These are phyloP conservation scores for Zostera marina DNA, from an alignment of 116 monocot species.

Conservation along the genomic window DNA sequence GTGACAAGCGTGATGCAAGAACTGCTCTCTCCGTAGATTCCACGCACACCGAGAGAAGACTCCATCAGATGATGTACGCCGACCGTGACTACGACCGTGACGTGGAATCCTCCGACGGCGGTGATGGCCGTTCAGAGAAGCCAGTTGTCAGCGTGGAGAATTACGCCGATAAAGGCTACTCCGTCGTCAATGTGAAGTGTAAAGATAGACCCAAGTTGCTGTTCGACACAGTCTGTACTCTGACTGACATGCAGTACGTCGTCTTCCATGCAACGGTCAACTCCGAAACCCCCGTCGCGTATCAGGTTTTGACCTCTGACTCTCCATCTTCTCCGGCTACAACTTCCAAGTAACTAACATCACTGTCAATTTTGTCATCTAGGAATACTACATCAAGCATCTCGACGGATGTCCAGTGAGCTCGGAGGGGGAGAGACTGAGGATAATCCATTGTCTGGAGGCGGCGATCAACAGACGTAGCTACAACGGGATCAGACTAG, in stretches of 20 bases:
- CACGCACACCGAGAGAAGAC: conserved; percentile 57
- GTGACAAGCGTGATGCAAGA: conserved; percentile 26
- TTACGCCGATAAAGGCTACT: conserved; percentile 55
- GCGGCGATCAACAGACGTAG: conserved; percentile 55
- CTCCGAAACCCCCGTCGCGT: conserved; percentile 62
- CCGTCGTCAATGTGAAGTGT: conserved; percentile 46
- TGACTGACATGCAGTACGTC: conserved; percentile 85
- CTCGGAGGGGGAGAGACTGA: conserved; percentile 53
- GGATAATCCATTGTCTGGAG: conserved; percentile 52
- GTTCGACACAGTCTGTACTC: conserved; percentile 73
- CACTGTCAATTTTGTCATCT: background rate
- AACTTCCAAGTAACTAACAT: background rate
- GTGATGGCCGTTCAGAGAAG: too few relatives aligned
- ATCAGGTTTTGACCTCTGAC: conserved; percentile 32
- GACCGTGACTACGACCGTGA: conserved; percentile 38
- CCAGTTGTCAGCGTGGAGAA: conserved; percentile 40
- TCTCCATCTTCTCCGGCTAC: too few relatives aligned
- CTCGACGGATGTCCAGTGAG: conserved; percentile 45
- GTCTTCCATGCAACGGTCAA: conserved; percentile 78
- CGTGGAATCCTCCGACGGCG: background rate
- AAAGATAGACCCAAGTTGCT: conserved; percentile 62
- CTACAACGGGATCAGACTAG: conserved; percentile 52
- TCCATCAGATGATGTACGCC: conserved; percentile 78
- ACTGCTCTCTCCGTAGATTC: conserved; percentile 26
- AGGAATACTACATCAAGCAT: conserved; percentile 83